A percentile compares a stretch with the other conserved stretches of the same genome.
Evolutionary conservation across 352 stramenopile species (phyloP).

Genomic region (Phytophthora megakarya): DNA sequence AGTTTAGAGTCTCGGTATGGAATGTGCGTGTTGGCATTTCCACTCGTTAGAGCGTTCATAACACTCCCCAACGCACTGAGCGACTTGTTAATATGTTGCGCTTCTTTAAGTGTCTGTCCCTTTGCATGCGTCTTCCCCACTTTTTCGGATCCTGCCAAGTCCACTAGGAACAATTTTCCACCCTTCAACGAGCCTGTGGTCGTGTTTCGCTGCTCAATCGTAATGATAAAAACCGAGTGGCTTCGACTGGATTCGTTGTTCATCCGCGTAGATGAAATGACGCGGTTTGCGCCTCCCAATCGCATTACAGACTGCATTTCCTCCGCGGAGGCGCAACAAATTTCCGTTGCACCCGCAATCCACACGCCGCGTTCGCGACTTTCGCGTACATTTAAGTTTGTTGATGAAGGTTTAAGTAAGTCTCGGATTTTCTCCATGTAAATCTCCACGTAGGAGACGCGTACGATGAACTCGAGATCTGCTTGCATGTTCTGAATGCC

Average conservation of each 20-base stretch:
- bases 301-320: slow-evolving; percentile 91
- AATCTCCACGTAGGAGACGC: slow-evolving; percentile 98
- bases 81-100: slow-evolving; percentile 92
- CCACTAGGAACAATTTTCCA: slow-evolving; percentile 93
- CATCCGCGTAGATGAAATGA: slow-evolving; percentile 88
- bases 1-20: slow-evolving; percentile 92
- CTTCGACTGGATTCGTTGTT: slow-evolving; percentile 91
- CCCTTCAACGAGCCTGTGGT: slow-evolving; percentile 67
- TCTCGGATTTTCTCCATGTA: slow-evolving; percentile 99
- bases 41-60: slow-evolving; percentile 88
- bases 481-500: slow-evolving; percentile 71
- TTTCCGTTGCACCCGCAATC: slow-evolving; percentile 61
- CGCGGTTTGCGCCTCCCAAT: slow-evolving; percentile 90
- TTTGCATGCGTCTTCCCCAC: slow-evolving; percentile 85
- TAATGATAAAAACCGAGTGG: slow-evolving; percentile 97
- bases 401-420: slow-evolving; percentile 80
- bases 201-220: slow-evolving; percentile 89
- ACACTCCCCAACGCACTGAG: slow-evolving; percentile 90
- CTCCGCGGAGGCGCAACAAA: slow-evolving; percentile 59
- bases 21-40: slow-evolving; percentile 89
- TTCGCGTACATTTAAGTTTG: slow-evolving; percentile 69
- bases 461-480: slow-evolving; percentile 93
- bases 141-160: slow-evolving; percentile 81
- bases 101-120: slow-evolving; percentile 90
- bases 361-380: slow-evolving; percentile 66